A percentile compares a stretch with the other conserved stretches of the same genome.
Evolutionary conservation across 164 flowering plant species (phyloP).

Genomic region (Piper betle): DNA sequence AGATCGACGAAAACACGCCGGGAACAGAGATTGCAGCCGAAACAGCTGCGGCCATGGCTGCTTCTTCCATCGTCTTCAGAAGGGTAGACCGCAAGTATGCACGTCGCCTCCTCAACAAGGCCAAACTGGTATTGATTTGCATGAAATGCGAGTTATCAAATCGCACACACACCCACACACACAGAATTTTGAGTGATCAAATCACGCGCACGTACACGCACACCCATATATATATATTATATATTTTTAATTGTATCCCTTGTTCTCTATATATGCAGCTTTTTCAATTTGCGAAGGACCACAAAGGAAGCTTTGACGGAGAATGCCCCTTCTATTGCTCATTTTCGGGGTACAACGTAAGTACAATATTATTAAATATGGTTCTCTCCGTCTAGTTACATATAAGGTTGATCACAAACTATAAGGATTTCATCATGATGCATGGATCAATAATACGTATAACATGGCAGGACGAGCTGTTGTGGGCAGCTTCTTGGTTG

Average conservation of each 20-base stretch:
- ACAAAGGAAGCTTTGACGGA: conserved; percentile 73
- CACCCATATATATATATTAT: no score
- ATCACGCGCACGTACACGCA: no score
- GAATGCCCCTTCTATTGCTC: conserved; percentile 97
- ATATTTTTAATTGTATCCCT: no score
- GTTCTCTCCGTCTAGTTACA: no score
- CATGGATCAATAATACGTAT: no score
- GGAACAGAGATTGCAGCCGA: conserved; percentile 93
- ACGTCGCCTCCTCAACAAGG: conserved; percentile 64
- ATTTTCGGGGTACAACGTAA: conserved; percentile 78
- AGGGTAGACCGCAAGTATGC: conserved; percentile 30
- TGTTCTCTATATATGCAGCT: no score
- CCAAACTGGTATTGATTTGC: conserved; percentile 49
- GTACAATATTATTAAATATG: background rate
- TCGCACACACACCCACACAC: no score
- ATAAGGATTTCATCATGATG: no score
- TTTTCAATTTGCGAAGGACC: conserved; percentile 45
- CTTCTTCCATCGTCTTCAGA: conserved; percentile 65
- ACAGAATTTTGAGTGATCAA: no score
- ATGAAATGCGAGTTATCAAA: no score
- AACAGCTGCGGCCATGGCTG: conserved; percentile 82
- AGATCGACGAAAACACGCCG: conserved; percentile 40
- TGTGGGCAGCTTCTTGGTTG: conserved; percentile 97
- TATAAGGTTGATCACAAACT: no score
- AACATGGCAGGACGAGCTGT: conserved; percentile 96